Evolutionary conservation across 176 grass and related monocot species (phyloP).

Genomic region (Carex parvula): DNA sequence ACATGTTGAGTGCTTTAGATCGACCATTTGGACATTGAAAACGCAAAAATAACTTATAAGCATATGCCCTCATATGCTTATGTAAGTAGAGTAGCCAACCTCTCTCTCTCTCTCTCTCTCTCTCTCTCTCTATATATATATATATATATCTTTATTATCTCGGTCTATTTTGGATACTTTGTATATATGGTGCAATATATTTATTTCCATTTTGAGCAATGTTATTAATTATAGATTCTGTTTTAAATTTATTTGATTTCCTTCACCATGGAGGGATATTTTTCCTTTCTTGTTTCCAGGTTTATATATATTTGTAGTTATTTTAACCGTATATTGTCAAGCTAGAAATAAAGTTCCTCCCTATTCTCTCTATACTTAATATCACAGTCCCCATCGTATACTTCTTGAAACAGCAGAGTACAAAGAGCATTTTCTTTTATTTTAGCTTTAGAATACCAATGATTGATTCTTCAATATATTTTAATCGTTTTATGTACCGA

Average conservation of each 20-base stretch:
- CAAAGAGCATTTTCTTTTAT: too few relatives aligned
- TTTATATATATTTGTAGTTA: not conserved
- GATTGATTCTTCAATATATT: not conserved
- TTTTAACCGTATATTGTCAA: not conserved
- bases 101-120: too few relatives aligned
- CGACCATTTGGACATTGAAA: too few relatives aligned
- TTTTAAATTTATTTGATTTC: not conserved
- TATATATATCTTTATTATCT: not conserved
- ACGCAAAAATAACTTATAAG: too few relatives aligned
- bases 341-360: not conserved
- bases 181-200: not conserved
- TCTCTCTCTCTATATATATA: too few relatives aligned
- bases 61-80: too few relatives aligned
- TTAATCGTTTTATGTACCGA: not conserved
- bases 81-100: too few relatives aligned
- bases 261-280: not conserved
- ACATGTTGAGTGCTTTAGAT: too few relatives aligned
- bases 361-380: not conserved
- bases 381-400: not conserved
- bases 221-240: not conserved
- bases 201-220: not conserved
- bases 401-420: too few relatives aligned
- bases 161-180: not conserved
- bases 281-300: not conserved
- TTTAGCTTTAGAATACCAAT: too few relatives aligned